These are phyloP conservation scores for Eucalyptus virginea DNA, from an alignment of 345 rosid species.

Conservation along the genomic window DNA sequence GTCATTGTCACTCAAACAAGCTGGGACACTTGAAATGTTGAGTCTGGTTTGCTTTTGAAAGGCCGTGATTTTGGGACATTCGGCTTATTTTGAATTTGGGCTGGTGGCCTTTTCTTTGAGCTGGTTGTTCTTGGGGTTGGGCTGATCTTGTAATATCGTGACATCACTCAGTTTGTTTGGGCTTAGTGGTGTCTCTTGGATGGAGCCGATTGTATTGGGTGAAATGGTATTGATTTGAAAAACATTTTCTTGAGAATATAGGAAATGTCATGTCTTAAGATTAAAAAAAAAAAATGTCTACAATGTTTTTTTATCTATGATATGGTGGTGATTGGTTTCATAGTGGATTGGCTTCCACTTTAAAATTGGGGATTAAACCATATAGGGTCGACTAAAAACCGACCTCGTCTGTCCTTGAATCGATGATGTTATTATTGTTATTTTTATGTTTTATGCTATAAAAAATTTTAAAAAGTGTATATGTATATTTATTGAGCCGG, in stretches of 20 bases:
- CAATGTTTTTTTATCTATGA: rapidly evolving
- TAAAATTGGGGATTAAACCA: rapidly evolving
- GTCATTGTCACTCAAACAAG: background rate
- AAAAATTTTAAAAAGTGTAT: too few species aligned
- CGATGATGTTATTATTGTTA: too few species aligned
- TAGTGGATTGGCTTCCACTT: background rate
- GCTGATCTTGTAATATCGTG: background rate
- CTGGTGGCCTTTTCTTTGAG: background rate
- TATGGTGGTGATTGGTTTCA: rapidly evolving
- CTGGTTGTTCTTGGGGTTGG: background rate
- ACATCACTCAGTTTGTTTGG: background rate
- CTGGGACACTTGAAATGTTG: background rate
- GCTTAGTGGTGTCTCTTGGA: background rate
- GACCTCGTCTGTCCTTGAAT: rapidly evolving
- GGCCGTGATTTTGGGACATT: background rate
- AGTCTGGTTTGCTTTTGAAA: background rate
- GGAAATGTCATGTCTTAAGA: background rate
- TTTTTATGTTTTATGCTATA: background rate
- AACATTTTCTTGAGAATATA: background rate
- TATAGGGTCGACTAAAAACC: rapidly evolving
- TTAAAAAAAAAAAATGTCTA: too few species aligned
- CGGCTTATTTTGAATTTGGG: background rate
- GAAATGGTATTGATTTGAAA: background rate
- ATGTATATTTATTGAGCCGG: rapidly evolving
- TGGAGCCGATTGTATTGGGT: background rate